Evolutionary conservation across 2,329 filamentous ascomycete species (phyloP).

Genomic region (Colletotrichum sansevieriae): DNA sequence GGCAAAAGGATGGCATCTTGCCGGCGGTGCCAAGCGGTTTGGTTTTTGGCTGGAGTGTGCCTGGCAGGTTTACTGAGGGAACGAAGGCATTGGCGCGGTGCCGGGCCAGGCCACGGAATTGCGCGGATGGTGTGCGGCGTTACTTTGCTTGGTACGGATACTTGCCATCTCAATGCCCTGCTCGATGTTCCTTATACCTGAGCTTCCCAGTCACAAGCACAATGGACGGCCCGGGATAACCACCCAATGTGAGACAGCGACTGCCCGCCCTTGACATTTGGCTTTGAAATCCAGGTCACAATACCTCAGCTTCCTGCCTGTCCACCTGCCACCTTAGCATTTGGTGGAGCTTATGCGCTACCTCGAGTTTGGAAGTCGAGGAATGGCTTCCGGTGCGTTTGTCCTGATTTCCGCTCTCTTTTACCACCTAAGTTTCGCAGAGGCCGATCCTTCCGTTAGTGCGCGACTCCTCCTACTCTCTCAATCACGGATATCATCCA

Average conservation of each 20-base stretch:
- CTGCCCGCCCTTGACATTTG: neutral
- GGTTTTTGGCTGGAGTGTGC: no score
- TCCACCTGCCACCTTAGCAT: neutral
- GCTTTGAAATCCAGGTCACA: slow-evolving; percentile 6
- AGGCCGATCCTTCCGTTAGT: neutral
- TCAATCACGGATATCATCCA: no score
- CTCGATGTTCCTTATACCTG: no score
- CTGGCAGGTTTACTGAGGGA: neutral
- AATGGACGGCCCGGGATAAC: no score
- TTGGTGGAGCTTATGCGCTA: neutral
- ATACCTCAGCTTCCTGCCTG: neutral
- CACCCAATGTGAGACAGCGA: no score
- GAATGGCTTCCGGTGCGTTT: no score
- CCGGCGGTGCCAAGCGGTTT: neutral
- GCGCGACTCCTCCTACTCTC: no score
- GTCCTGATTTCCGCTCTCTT: no score
- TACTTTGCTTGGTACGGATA: no score
- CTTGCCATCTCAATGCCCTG: neutral
- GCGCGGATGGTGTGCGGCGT: neutral
- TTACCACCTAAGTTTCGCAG: neutral
- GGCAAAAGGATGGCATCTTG: slow-evolving; percentile 9
- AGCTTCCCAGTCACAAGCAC: no score
- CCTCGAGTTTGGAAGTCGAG: no score
- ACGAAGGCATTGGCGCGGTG: no score
- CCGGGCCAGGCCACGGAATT: slow-evolving; percentile 7